These are phyloP conservation scores for Ganoderma resinaceum DNA, from an alignment of 1,284 basidiomycete genomes.

Conservation along the genomic window DNA sequence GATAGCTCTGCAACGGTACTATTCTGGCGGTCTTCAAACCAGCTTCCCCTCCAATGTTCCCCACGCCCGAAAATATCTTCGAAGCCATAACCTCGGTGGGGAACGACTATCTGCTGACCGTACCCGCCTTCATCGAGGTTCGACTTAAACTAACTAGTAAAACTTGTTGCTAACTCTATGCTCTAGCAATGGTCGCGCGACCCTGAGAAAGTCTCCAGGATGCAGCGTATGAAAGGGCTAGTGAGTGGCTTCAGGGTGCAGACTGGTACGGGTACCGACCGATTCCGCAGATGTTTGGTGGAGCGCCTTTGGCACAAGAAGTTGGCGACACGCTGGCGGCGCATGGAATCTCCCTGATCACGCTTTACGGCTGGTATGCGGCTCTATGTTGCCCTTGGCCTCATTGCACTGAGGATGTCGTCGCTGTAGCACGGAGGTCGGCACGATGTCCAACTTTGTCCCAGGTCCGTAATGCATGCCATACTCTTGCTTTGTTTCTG, in stretches of 20 bases:
- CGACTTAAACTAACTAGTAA: not conserved
- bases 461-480: constrained; percentile 11
- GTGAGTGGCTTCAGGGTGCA: not conserved
- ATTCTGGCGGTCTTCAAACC: constrained; percentile 3
- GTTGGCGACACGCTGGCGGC: constrained; percentile 9
- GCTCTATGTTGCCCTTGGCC: too few species aligned
- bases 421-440: constrained; percentile 3
- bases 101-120: constrained; percentile 5
- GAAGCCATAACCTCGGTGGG: not conserved
- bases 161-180: not conserved
- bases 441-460: constrained; percentile 15
- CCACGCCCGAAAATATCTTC: constrained; percentile 10
- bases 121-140: constrained; percentile 13
- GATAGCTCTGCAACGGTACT: constrained; percentile 2
- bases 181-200: constrained; percentile 14
- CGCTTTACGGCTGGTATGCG: constrained; percentile 13
- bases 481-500: not conserved
- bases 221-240: constrained; percentile 6
- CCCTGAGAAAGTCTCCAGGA: constrained; percentile 5
- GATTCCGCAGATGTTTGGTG: constrained; percentile 13
- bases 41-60: constrained; percentile 10
- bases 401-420: not conserved
- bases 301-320: constrained; percentile 15
- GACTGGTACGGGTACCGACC: not conserved
- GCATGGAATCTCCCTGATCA: constrained; percentile 7